phyloP scores from a whole-genome alignment of 148 eudicot species.

The Rhododendron vialii region DNA sequence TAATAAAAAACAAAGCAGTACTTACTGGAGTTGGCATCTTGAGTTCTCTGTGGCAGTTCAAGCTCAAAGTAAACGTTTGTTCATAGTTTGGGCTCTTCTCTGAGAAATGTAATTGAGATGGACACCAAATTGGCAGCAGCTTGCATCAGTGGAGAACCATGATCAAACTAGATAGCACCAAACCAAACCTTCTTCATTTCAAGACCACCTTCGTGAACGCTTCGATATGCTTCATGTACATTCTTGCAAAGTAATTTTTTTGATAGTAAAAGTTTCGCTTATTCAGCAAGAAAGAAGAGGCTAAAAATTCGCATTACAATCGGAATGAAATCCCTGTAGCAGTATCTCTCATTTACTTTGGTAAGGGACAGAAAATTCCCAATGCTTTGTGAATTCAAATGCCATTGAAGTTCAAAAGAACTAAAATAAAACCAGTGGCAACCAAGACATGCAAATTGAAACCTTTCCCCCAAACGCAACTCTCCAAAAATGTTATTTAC shows the following conservation, averaged over 20 bases:
- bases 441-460: not conserved
- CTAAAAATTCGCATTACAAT: not conserved
- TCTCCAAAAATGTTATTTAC: slow-evolving; percentile 6
- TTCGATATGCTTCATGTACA: not conserved
- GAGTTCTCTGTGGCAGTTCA: not conserved
- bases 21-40: slow-evolving; percentile 7
- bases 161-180: not conserved
- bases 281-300: not conserved
- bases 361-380: not conserved
- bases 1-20: too few relatives aligned
- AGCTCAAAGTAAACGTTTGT: not conserved
- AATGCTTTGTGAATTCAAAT: not conserved
- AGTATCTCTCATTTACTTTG: not conserved
- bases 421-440: not conserved
- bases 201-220: not conserved
- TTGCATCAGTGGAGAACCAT: not conserved
- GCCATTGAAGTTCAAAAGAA: not conserved
- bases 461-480: not conserved
- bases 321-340: not conserved
- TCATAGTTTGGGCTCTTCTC: not conserved
- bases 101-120: not conserved
- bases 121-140: not conserved
- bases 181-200: not conserved
- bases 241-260: not conserved
- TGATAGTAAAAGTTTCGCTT: not conserved